Percentiles rank a stretch among this genome's conserved stretches.
phyloP scores from a whole-genome alignment of 495 filamentous ascomycete genomes.

The Tuber magnatum region DNA sequence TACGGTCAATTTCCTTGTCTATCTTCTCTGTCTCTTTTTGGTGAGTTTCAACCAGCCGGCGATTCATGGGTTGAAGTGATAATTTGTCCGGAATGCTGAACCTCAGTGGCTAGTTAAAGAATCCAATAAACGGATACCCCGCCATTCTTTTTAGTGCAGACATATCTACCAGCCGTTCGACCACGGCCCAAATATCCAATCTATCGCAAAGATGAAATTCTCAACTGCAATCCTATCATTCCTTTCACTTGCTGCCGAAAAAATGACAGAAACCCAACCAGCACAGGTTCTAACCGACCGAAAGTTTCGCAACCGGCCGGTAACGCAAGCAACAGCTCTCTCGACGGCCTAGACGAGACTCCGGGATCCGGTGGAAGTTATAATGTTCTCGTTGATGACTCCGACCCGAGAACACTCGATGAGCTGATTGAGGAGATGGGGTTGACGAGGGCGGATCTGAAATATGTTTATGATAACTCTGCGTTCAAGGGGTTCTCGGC shows the following conservation, averaged over 20 bases:
- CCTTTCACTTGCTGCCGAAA: conserved; percentile 14
- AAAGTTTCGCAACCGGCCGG: neutral
- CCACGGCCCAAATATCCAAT: neutral
- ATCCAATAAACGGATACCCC: neutral
- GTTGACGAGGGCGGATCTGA: conserved; percentile 32
- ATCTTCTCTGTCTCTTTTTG: neutral
- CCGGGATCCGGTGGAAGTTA: conserved; percentile 34
- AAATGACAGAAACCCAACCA: neutral
- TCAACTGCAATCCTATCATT: conserved; percentile 15
- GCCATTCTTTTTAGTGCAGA: neutral
- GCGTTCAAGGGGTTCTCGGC: conserved; percentile 47
- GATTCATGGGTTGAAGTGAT: neutral
- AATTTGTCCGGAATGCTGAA: neutral
- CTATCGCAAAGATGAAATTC: conserved; percentile 20
- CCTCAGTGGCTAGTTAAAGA: neutral
- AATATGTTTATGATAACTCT: conserved; percentile 45
- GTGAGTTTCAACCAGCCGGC: neutral
- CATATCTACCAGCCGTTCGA: neutral
- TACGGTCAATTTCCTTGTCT: neutral
- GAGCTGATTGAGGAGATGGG: conserved; percentile 34
- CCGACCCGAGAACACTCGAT: conserved; percentile 32
- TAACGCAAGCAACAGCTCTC: neutral
- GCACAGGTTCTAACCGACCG: neutral
- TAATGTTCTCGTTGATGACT: conserved; percentile 32
- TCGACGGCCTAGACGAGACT: conserved; percentile 11